These are phyloP conservation scores for Phytopythium ostracodes DNA, from an alignment of 352 stramenopile genomes.

Conservation along the genomic window DNA sequence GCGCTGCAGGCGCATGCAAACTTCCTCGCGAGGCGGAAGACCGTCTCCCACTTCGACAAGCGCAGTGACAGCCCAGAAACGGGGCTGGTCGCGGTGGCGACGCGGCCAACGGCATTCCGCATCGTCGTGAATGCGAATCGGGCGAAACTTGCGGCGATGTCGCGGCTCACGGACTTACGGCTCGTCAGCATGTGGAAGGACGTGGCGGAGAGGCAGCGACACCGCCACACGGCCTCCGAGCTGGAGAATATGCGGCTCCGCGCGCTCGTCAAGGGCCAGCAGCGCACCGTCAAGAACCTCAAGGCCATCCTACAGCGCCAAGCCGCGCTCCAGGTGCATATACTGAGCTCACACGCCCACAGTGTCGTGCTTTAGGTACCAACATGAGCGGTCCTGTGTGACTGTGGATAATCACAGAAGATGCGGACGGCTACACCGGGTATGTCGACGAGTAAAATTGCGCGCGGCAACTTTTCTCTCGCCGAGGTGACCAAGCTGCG, in stretches of 20 bases:
- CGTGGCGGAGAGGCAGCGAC: background rate
- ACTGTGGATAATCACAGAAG: background rate
- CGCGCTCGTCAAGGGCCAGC: background rate
- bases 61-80: too few species aligned
- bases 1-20: background rate
- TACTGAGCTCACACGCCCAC: too few species aligned
- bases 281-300: constrained; percentile 1
- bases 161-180: background rate
- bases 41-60: too few species aligned
- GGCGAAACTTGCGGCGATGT: background rate
- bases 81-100: background rate
- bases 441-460: background rate
- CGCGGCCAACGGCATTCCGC: background rate
- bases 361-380: too few species aligned
- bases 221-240: background rate
- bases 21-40: background rate
- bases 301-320: constrained; percentile 2
- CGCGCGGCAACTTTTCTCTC: background rate
- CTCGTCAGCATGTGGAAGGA: constrained; percentile 1
- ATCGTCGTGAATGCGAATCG: background rate
- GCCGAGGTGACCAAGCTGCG: background rate
- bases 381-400: background rate
- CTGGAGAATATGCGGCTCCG: constrained; percentile 7
- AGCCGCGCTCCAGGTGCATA: background rate
- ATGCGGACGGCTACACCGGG: background rate